Conservation (phyloP, 139 green algal genomes). For the Chlamydomonas eustigma region DNA sequence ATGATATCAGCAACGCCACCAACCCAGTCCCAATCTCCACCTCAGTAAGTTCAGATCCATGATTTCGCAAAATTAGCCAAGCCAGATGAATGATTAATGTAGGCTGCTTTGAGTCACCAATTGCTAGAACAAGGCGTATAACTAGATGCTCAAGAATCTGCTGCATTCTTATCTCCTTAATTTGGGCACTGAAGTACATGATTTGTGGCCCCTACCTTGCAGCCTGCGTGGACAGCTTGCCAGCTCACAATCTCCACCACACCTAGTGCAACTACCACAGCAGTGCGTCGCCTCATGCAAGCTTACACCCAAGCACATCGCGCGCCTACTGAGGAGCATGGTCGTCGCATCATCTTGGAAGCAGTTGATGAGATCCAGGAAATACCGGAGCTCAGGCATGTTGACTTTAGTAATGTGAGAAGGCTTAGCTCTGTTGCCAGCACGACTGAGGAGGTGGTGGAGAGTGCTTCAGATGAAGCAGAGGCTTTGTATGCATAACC, state of each 20-base stretch:
- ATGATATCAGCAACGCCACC: slow-evolving; percentile 47
- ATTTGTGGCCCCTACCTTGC: too few species aligned
- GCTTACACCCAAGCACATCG: slow-evolving; percentile 42
- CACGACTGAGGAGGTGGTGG: too few species aligned
- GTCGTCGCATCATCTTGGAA: slow-evolving; percentile 26
- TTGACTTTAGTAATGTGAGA: slow-evolving; percentile 23
- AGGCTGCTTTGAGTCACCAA: too few species aligned
- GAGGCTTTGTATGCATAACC: too few species aligned
- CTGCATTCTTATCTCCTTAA: too few species aligned
- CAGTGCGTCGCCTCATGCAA: slow-evolving; percentile 33
- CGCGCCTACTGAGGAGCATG: slow-evolving; percentile 27
- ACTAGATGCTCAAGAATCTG: too few species aligned
- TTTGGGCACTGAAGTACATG: too few species aligned
- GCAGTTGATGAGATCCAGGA: slow-evolving; percentile 30
- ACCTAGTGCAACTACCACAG: slow-evolving; percentile 17
- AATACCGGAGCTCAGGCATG: slow-evolving; percentile 30
- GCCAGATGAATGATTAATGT: too few species aligned
- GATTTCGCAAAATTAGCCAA: too few species aligned
- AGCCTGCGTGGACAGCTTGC: slow-evolving; percentile 33
- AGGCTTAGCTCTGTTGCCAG: background rate
- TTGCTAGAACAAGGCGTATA: too few species aligned
- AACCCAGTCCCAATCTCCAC: slow-evolving; percentile 33
- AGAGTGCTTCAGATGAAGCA: too few species aligned
- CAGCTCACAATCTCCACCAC: slow-evolving; percentile 23
- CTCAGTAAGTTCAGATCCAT: slow-evolving; percentile 28